Evolutionary conservation across 2,329 filamentous ascomycete species (phyloP).

Genomic region (Thelonectria discophora): DNA sequence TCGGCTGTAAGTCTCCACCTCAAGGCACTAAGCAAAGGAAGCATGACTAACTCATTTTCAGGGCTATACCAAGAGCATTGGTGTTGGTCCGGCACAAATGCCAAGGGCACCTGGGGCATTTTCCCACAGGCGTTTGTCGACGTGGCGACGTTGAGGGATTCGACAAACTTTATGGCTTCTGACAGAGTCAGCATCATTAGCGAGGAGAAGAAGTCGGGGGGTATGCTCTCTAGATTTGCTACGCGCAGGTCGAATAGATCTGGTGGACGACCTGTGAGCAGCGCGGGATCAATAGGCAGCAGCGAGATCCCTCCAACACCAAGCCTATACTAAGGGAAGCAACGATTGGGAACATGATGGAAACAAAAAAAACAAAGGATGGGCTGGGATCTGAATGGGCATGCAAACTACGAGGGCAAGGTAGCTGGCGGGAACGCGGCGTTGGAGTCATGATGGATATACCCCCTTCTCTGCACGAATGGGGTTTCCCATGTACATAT

Average conservation of each 20-base stretch:
- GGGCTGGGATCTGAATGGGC: constrained; percentile 18
- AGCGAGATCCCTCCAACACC: constrained; percentile 40
- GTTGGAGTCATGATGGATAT: constrained; percentile 29
- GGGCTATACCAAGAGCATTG: constrained; percentile 60
- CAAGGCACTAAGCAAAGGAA: background rate
- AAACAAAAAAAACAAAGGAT: background rate
- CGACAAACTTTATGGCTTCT: constrained; percentile 33
- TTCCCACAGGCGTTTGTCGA: constrained; percentile 63
- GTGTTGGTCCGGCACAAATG: constrained; percentile 65
- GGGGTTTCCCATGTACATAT: constrained; percentile 15
- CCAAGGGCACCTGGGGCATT: constrained; percentile 62
- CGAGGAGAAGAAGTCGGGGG: constrained; percentile 47
- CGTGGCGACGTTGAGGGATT: constrained; percentile 54
- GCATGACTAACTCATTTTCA: constrained; percentile 37
- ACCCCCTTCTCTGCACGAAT: constrained; percentile 23
- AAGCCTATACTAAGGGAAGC: constrained; percentile 25
- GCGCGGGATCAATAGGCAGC: constrained; percentile 47
- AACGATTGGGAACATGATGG: constrained; percentile 4
- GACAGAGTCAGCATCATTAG: constrained; percentile 45
- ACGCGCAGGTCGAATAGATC: constrained; percentile 42
- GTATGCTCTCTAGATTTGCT: constrained; percentile 49
- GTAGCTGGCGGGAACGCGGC: constrained; percentile 15
- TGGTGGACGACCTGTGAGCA: constrained; percentile 45
- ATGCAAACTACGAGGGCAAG: constrained; percentile 9
- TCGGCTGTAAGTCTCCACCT: constrained; percentile 55